Evolutionary conservation across 106 monocot genomes (phyloP), one percentile per base, ranked within the genome.

Genomic region (Apostasia ramifera): DNA sequence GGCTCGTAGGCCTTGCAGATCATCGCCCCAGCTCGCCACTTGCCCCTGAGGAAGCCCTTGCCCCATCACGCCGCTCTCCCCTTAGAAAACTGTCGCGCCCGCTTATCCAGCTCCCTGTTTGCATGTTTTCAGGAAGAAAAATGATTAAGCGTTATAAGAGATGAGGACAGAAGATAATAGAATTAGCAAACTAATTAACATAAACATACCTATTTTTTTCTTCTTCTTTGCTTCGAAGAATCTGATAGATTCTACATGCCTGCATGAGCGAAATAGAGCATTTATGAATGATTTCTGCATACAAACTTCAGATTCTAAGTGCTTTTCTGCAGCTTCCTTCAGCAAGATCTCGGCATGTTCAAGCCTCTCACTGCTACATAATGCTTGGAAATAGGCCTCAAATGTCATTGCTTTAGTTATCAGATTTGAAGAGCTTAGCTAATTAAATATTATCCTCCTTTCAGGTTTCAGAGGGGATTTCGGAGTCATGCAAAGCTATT

Each of bases 291-390:
- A 65, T 46, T 49, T 42, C 43, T 65, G 51, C 44, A 70, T 59
- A 15, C 73, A 66, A 54, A 10, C 39, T 13, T 63, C 68, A 1
- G 37, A 56, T 8, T 46, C 50, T 13, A 44, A 41, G 11, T 45
- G 67, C 62, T 82, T 73, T 59, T 15, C 37, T 10, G 7, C 42
- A 11, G 59, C 66, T 15, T 73, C 57, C 54, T 57, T 44, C 43
- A 77, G 26, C 13, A 82, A 63, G 10, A 3, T 70, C 63, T 82
- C 73, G 1, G 77, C 82, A 4, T 81, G 68, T 0, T 81, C 76
- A 49, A 73, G 56, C 14, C 41, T 76, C 5, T 63, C 73, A 6
- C 48, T 5, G 43, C 53, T 65, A n/a, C 81, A 81, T 26, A 81
- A 68, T 0, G 81, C 12, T 44, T 53, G 55, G 13, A 81, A 76